Evolutionary conservation across 352 stramenopile genomes (phyloP).

Genomic region (Globisporangium parvum): DNA sequence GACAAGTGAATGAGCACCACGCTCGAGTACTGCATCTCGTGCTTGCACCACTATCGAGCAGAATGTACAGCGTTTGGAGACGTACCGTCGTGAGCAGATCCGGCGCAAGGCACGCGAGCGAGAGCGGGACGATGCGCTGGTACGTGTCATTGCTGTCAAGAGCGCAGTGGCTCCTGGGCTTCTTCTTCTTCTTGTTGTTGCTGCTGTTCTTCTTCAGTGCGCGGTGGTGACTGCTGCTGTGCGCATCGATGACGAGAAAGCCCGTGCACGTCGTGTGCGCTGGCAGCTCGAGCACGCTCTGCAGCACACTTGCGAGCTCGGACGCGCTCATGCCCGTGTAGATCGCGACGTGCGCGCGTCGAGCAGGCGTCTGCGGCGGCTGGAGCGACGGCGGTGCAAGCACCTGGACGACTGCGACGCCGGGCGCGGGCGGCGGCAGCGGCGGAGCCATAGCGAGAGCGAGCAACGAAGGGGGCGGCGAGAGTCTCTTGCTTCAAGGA

Average conservation of each 20-base stretch:
- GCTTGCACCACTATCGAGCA: too few relatives aligned
- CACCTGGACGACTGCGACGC: constrained; percentile 7
- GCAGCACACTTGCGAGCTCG: constrained; percentile 43
- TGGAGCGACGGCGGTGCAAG: constrained; percentile 1
- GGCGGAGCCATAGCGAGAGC: not conserved
- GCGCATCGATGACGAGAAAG: constrained; percentile 25
- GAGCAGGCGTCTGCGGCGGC: not conserved
- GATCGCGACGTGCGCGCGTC: constrained; percentile 27
- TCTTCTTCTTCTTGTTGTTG: constrained; percentile 1
- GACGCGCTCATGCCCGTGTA: constrained; percentile 39
- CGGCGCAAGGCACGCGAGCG: constrained; percentile 44
- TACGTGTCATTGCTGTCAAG: not conserved
- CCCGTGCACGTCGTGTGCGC: constrained; percentile 18
- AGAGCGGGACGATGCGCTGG: constrained; percentile 49
- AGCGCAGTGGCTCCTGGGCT: constrained; percentile 3
- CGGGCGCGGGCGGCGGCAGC: not conserved
- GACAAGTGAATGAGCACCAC: not conserved
- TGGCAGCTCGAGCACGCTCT: constrained; percentile 24
- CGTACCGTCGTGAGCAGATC: constrained; percentile 27
- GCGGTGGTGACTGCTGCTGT: not conserved
- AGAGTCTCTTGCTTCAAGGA: not conserved
- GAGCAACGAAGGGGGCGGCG: not conserved
- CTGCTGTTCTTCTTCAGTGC: not conserved
- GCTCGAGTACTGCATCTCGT: not conserved
- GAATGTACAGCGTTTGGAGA: not conserved